Evolutionary conservation across 2,329 filamentous ascomycete species (phyloP).

Genomic region (Fusarium sp.): DNA sequence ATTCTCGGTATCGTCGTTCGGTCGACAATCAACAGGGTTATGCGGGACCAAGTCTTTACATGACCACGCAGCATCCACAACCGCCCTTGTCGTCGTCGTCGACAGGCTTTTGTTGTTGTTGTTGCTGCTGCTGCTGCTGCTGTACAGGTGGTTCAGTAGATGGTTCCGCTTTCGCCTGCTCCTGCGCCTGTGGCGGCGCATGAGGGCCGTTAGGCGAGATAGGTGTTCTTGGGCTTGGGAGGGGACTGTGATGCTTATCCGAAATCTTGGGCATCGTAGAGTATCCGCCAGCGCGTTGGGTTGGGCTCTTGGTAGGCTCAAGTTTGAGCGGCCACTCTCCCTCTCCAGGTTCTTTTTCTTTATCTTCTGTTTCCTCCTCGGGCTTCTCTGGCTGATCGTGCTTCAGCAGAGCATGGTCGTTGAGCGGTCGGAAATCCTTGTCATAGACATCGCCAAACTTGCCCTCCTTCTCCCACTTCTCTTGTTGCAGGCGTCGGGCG

Average conservation of each 20-base stretch:
- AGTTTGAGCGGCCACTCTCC: conserved; percentile 74
- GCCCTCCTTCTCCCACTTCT: conserved; percentile 95
- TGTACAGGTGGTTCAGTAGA: conserved; percentile 30
- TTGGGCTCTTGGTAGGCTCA: conserved; percentile 64
- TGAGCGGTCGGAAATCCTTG: conserved; percentile 87
- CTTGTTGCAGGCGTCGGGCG: conserved; percentile 90
- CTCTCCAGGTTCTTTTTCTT: conserved; percentile 38
- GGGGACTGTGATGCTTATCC: conserved; percentile 54
- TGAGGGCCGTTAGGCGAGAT: conserved; percentile 54
- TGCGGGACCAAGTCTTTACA: conserved; percentile 54
- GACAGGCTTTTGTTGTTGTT: conserved; percentile 29
- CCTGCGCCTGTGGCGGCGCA: conserved; percentile 38
- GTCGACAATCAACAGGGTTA: neutral
- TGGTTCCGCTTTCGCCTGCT: conserved; percentile 38
- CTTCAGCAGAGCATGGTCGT: conserved; percentile 70
- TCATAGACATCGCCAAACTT: conserved; percentile 89
- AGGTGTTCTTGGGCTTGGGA: conserved; percentile 65
- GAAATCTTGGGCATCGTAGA: conserved; percentile 75
- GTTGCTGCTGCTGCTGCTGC: conserved; percentile 21
- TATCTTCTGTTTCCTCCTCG: conserved; percentile 22
- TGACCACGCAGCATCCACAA: conserved; percentile 68
- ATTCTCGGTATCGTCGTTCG: conserved; percentile 23
- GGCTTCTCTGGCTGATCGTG: conserved; percentile 59
- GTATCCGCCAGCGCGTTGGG: conserved; percentile 65
- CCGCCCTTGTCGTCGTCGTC: conserved; percentile 59